phyloP scores from a whole-genome alignment of 768 basidiomycete species.

The Suillus subaureus region DNA sequence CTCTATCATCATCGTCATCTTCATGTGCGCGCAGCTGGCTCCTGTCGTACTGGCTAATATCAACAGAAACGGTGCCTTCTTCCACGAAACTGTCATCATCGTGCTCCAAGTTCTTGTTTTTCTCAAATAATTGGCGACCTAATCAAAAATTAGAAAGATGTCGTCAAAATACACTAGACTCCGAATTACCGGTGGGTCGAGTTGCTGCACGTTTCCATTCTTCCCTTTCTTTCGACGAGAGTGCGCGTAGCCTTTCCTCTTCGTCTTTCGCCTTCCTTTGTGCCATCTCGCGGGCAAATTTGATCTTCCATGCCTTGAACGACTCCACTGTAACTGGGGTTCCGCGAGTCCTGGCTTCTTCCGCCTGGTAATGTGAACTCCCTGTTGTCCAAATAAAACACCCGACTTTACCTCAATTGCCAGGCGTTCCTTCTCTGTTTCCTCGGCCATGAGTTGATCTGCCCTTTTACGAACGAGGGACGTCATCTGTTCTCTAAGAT shows the following conservation, averaged over 20 bases:
- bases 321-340: conserved; percentile 87
- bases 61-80: conserved; percentile 86
- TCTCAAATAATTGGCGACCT: conserved; percentile 95
- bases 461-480: conserved; percentile 60
- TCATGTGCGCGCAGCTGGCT: conserved; percentile 43
- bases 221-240: conserved; percentile 83
- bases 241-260: conserved; percentile 70
- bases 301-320: conserved; percentile 80
- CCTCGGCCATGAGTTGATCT: conserved; percentile 58
- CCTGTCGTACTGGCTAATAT: conserved; percentile 87
- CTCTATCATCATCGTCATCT: conserved; percentile 59
- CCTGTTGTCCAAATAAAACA: background rate
- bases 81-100: conserved; percentile 84
- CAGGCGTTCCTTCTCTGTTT: conserved; percentile 70
- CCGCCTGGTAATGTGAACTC: conserved; percentile 55
- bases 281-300: conserved; percentile 72
- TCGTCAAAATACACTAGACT: background rate
- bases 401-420: conserved; percentile 66
- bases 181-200: conserved; percentile 66
- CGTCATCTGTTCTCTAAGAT: conserved; percentile 78
- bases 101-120: conserved; percentile 63
- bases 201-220: conserved; percentile 68
- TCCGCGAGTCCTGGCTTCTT: conserved; percentile 85
- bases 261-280: conserved; percentile 67
- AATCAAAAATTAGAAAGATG: conserved; percentile 15